Conservation (phyloP, 768 basidiomycete genomes). For the Phallus indusiatus region DNA sequence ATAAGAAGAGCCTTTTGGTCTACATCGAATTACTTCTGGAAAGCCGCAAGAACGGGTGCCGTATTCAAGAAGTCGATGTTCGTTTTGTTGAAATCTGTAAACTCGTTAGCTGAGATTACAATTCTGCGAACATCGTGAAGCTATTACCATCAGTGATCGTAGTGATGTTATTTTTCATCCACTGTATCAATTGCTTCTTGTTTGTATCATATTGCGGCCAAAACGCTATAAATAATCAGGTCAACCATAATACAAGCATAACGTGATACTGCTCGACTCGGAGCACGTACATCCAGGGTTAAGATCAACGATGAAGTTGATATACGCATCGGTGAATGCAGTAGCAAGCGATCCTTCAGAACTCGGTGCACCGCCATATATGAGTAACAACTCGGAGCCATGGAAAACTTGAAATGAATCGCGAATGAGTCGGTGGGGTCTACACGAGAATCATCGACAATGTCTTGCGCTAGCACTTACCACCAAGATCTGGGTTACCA, state of each 20-base stretch:
- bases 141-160: conserved; percentile 39
- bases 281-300: conserved; percentile 44
- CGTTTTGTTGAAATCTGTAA: conserved; percentile 31
- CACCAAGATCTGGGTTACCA: conserved; percentile 36
- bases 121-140: neutral
- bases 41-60: conserved; percentile 30
- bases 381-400: conserved; percentile 36
- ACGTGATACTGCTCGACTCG: neutral
- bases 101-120: neutral
- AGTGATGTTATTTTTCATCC: conserved; percentile 43
- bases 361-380: conserved; percentile 41
- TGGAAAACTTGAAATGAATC: conserved; percentile 36
- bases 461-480: conserved; percentile 29
- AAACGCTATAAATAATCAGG: conserved; percentile 20
- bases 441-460: neutral
- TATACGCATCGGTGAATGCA: conserved; percentile 41
- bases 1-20: too few relatives aligned
- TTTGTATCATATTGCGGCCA: conserved; percentile 37
- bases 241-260: neutral
- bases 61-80: conserved; percentile 37
- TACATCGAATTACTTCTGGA: conserved; percentile 36
- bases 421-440: neutral
- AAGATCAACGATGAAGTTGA: conserved; percentile 47
- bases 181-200: conserved; percentile 33
- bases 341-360: conserved; percentile 37